phyloP scores from a whole-genome alignment of 208 protist species.

The Novymonas esmeraldas region DNA sequence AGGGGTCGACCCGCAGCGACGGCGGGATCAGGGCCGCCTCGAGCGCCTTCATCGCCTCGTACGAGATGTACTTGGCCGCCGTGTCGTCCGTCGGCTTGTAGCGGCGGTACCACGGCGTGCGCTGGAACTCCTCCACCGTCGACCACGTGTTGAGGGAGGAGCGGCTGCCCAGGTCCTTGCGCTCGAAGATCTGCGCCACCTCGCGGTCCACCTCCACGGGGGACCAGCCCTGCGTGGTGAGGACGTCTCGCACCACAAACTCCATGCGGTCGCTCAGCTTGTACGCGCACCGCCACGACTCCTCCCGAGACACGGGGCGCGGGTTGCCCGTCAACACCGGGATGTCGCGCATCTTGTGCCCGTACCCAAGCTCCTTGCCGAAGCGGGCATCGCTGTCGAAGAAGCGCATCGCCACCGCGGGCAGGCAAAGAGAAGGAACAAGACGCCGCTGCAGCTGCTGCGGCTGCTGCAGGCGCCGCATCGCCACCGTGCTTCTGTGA shows the following conservation, averaged over 20 bases:
- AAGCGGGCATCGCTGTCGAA: conserved; percentile 74
- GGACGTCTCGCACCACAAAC: conserved; percentile 70
- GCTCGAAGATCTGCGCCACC: conserved; percentile 82
- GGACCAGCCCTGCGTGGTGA: conserved; percentile 66
- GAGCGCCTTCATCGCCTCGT: conserved; percentile 87
- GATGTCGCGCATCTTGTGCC: conserved; percentile 88
- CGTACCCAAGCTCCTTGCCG: conserved; percentile 85
- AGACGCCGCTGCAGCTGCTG: conserved; percentile 12
- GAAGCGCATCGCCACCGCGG: conserved; percentile 17
- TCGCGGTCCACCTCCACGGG: conserved; percentile 77
- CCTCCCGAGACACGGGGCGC: conserved; percentile 72
- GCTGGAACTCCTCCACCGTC: conserved; percentile 90
- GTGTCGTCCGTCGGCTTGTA: conserved; percentile 85
- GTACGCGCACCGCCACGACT: conserved; percentile 81
- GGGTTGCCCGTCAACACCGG: conserved; percentile 88
- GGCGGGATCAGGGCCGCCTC: conserved; percentile 82
- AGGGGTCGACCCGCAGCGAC: conserved; percentile 77
- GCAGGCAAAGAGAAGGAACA: conserved; percentile 8
- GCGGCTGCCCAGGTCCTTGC: conserved; percentile 56
- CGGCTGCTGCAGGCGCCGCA: conserved; percentile 20
- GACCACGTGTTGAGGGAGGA: conserved; percentile 88
- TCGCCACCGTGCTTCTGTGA: too few species aligned
- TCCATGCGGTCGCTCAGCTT: conserved; percentile 90
- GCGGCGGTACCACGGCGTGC: conserved; percentile 89
- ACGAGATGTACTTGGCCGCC: conserved; percentile 85